Evolutionary conservation across 495 filamentous ascomycete species (phyloP).

Genomic region (Aspergillus hancockii): DNA sequence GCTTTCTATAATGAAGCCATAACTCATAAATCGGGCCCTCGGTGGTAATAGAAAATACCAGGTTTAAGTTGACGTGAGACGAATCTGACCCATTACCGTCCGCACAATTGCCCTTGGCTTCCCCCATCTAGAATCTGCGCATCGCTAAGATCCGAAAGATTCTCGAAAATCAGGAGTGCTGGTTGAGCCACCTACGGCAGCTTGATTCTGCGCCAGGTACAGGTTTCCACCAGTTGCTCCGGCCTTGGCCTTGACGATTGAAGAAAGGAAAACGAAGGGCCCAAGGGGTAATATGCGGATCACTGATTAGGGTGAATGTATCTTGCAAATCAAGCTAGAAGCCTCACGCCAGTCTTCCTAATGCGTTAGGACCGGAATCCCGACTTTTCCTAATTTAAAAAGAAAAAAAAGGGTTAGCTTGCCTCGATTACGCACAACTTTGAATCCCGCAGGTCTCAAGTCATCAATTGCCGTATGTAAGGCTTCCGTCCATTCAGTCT

Average conservation of each 20-base stretch:
- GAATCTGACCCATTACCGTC: neutral
- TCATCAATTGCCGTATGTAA: slow-evolving; percentile 14
- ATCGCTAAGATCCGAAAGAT: slow-evolving; percentile 4
- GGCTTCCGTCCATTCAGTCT: slow-evolving; percentile 13
- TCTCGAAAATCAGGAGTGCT: slow-evolving; percentile 16
- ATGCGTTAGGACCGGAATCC: too few relatives aligned
- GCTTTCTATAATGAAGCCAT: slow-evolving; percentile 16
- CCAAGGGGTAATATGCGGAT: slow-evolving; percentile 11
- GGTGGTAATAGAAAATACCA: slow-evolving; percentile 16
- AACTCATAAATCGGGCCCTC: slow-evolving; percentile 18
- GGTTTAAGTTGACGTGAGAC: neutral
- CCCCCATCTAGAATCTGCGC: neutral
- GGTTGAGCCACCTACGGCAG: slow-evolving; percentile 18
- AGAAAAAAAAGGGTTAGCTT: neutral
- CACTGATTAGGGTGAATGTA: slow-evolving; percentile 12
- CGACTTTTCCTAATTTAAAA: too few relatives aligned
- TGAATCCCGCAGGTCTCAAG: neutral
- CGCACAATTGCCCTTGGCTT: neutral
- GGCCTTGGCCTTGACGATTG: slow-evolving; percentile 17
- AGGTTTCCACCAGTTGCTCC: slow-evolving; percentile 19
- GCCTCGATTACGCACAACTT: slow-evolving; percentile 7
- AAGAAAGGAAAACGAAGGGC: slow-evolving; percentile 15
- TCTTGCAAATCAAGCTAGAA: slow-evolving; percentile 13
- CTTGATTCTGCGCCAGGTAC: slow-evolving; percentile 20
- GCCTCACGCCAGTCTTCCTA: too few relatives aligned